Conservation (phyloP, 805 yeast genomes). For the Candida xyloterini region DNA sequence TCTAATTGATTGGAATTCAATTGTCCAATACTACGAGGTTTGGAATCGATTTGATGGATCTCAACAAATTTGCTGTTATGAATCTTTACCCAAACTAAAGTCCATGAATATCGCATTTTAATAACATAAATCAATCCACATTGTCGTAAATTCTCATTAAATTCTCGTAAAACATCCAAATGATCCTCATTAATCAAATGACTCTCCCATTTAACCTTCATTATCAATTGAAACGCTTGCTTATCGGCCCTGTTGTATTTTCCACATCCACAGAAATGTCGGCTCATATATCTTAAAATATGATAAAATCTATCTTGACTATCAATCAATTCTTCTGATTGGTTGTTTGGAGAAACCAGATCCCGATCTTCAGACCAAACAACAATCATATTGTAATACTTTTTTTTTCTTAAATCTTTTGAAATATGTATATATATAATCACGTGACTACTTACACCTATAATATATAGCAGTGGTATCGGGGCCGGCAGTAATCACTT, state of each 20-base stretch:
- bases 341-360: background rate
- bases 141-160: conserved; percentile 12
- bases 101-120: conserved; percentile 22
- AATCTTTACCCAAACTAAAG: conserved; percentile 28
- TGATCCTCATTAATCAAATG: background rate
- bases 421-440: background rate
- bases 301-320: conserved; percentile 3
- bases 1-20: conserved; percentile 16
- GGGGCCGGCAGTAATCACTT: conserved; percentile 61
- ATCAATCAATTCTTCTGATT: conserved; percentile 4
- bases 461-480: conserved; percentile 64
- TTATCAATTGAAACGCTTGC: conserved; percentile 9
- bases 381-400: conserved; percentile 1
- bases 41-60: conserved; percentile 25
- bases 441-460: conserved; percentile 22
- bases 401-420: background rate
- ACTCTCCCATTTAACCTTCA: conserved; percentile 8
- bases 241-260: conserved; percentile 1
- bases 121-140: conserved; percentile 23
- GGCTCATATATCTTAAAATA: conserved; percentile 5
- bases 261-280: conserved; percentile 6
- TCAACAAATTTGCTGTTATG: conserved; percentile 16
- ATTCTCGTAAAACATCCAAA: background rate
- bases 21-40: conserved; percentile 17
- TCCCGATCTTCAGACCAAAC: conserved; percentile 8